These are phyloP conservation scores for Colletotrichum cordylinicola DNA, from an alignment of 2,329 filamentous ascomycete species.

Conservation along the genomic window DNA sequence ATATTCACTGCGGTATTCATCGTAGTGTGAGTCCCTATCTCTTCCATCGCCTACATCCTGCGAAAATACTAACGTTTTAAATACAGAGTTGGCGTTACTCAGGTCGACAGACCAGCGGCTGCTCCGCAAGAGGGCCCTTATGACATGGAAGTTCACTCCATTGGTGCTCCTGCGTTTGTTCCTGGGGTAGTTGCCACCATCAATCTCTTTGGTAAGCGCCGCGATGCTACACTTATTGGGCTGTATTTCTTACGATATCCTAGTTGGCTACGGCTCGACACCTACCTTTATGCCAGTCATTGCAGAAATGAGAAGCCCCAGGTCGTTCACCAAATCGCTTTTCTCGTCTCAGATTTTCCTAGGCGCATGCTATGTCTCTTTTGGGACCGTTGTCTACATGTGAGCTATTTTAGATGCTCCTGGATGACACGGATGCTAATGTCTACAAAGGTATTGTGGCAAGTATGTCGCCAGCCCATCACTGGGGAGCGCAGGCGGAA, in stretches of 20 bases:
- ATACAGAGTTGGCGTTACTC: conserved; percentile 28
- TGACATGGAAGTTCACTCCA: conserved; percentile 24
- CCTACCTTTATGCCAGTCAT: not conserved
- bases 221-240: not conserved
- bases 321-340: not conserved
- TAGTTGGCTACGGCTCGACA: not conserved
- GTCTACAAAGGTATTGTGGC: conserved; percentile 39
- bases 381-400: not conserved
- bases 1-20: conserved; percentile 49
- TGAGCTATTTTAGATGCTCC: not conserved
- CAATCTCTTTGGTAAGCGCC: conserved; percentile 29
- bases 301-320: not conserved
- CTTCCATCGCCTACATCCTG: not conserved
- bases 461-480: conserved; percentile 67
- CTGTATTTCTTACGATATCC: not conserved
- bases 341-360: not conserved
- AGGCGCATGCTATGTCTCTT: not conserved
- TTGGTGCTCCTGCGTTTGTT: conserved; percentile 27
- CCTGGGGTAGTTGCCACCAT: conserved; percentile 27
- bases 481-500: conserved; percentile 45
- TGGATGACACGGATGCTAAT: not conserved
- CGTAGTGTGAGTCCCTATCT: conserved; percentile 27
- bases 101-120: conserved; percentile 24
- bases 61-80: not conserved
- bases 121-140: conserved; percentile 27